Percentiles rank a stretch among this genome's conserved stretches.
Conservation (phyloP, 2,329 filamentous ascomycete species). For the Microcyclospora pomicola region DNA sequence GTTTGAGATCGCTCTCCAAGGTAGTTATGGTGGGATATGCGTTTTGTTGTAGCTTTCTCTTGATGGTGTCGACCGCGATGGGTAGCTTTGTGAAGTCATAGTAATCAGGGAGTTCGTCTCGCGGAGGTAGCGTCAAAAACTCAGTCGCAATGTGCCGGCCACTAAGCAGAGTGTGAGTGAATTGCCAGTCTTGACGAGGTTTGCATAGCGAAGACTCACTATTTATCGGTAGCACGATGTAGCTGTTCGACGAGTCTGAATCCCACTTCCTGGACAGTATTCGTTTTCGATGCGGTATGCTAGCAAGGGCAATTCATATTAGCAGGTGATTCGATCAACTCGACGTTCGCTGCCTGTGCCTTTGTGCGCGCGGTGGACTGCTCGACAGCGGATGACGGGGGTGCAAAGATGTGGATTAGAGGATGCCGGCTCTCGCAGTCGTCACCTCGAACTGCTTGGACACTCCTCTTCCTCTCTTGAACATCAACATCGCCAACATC, state of each 20-base stretch:
- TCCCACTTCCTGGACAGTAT: slow-evolving; percentile 44
- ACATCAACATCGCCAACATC: slow-evolving; percentile 1
- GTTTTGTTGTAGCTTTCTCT: slow-evolving; percentile 54
- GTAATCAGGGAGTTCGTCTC: slow-evolving; percentile 50
- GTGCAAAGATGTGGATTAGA: slow-evolving; percentile 10
- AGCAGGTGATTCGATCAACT: slow-evolving; percentile 2
- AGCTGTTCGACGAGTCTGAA: slow-evolving; percentile 62
- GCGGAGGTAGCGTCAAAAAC: slow-evolving; percentile 54
- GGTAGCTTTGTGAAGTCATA: slow-evolving; percentile 66
- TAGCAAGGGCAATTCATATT: slow-evolving; percentile 5
- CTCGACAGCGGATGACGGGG: slow-evolving; percentile 16
- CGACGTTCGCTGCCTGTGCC: slow-evolving; percentile 1
- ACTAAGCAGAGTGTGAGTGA: slow-evolving; percentile 15
- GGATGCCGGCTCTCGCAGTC: slow-evolving; percentile 10
- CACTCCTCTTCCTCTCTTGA: slow-evolving; percentile 7
- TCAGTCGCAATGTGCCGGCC: slow-evolving; percentile 60
- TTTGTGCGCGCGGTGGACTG: slow-evolving; percentile 4
- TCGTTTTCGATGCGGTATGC: slow-evolving; percentile 3
- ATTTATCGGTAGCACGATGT: slow-evolving; percentile 66
- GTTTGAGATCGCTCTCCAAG: slow-evolving; percentile 74
- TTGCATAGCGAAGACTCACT: slow-evolving; percentile 37
- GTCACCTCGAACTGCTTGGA: slow-evolving; percentile 12
- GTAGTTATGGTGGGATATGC: slow-evolving; percentile 58
- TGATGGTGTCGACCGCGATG: slow-evolving; percentile 62
- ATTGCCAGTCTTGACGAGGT: not conserved